These are phyloP conservation scores for Fusarium sp. DNA, from an alignment of 2,329 filamentous ascomycete genomes.

Conservation along the genomic window DNA sequence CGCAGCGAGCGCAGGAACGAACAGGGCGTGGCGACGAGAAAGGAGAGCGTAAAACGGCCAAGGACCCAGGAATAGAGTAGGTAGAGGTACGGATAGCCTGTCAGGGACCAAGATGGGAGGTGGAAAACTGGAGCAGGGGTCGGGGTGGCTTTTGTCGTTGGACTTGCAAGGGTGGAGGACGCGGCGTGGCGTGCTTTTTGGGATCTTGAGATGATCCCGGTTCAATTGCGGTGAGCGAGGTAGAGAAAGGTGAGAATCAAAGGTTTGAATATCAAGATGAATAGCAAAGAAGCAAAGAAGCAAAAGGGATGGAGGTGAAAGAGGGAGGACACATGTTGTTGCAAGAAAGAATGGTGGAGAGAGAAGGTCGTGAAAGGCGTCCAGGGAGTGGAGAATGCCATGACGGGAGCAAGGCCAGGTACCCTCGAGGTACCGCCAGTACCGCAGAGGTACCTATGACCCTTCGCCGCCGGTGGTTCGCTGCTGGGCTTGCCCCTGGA, in stretches of 20 bases:
- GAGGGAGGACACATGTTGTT: slow-evolving; percentile 6
- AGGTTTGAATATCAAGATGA: not conserved
- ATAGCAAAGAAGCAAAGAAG: not conserved
- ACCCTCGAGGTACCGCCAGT: slow-evolving; percentile 1
- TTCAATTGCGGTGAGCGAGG: slow-evolving; percentile 24
- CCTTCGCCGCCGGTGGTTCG: slow-evolving; percentile 15
- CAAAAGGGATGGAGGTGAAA: not conserved
- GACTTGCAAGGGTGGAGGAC: slow-evolving; percentile 38
- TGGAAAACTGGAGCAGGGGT: slow-evolving; percentile 44
- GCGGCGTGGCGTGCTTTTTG: slow-evolving; percentile 45
- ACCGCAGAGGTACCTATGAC: not conserved
- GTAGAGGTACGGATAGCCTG: slow-evolving; percentile 22
- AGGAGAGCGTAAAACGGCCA: slow-evolving; percentile 38
- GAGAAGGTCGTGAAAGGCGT: not conserved
- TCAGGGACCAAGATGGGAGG: slow-evolving; percentile 35
- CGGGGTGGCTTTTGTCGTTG: slow-evolving; percentile 40
- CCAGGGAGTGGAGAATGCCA: not conserved
- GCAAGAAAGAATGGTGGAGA: slow-evolving; percentile 19
- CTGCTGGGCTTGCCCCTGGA: slow-evolving; percentile 29
- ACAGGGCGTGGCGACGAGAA: slow-evolving; percentile 38
- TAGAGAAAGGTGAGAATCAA: not conserved
- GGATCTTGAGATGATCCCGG: slow-evolving; percentile 25
- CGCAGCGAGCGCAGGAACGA: slow-evolving; percentile 38
- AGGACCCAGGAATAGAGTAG: slow-evolving; percentile 22
- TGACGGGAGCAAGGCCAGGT: not conserved